A percentile compares a stretch with the other conserved stretches of the same genome.
Conservation (phyloP, 129 eudicot genomes). For the Arctium lappa region DNA sequence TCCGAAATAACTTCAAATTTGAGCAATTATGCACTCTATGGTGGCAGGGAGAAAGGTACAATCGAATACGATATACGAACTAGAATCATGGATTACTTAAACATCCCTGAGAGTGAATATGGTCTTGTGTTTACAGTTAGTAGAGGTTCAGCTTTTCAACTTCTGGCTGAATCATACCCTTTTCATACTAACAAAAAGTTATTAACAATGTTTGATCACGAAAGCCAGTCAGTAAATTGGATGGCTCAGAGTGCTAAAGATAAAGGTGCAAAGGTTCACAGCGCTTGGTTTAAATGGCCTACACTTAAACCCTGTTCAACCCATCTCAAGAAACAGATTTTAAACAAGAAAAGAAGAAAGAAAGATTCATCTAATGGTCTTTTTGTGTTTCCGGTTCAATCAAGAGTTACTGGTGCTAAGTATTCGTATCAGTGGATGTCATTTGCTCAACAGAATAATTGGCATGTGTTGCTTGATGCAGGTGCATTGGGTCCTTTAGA, state of each 20-base stretch:
- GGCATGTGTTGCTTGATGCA: constrained; percentile 99
- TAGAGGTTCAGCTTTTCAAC: constrained; percentile 90
- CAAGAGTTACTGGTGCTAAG: constrained; percentile 88
- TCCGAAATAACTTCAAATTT: constrained; percentile 75
- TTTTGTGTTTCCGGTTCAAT: constrained; percentile 93
- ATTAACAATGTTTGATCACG: constrained; percentile 95
- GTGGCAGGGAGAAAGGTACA: constrained; percentile 75
- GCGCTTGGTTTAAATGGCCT: constrained; percentile 99
- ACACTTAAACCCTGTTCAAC: constrained; percentile 92
- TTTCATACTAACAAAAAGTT: constrained; percentile 70
- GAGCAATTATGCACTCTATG: constrained; percentile 75
- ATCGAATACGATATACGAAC: constrained; percentile 73
- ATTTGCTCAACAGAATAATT: constrained; percentile 88
- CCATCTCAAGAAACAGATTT: constrained; percentile 74
- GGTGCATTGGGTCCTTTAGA: constrained; percentile 94
- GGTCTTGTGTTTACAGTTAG: constrained; percentile 88
- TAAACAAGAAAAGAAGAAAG: constrained; percentile 70
- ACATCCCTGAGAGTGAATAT: constrained; percentile 93
- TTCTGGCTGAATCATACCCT: constrained; percentile 88
- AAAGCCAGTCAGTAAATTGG: constrained; percentile 92
- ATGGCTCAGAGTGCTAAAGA: constrained; percentile 81
- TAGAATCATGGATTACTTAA: constrained; percentile 89
- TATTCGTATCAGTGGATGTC: constrained; percentile 99
- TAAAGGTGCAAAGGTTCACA: constrained; percentile 81
- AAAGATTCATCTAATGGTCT: constrained; percentile 80